A percentile compares a stretch with the other conserved stretches of the same genome.
These are phyloP conservation scores for Tylopilus subfusipes DNA, from an alignment of 768 basidiomycete genomes.

Conservation along the genomic window DNA sequence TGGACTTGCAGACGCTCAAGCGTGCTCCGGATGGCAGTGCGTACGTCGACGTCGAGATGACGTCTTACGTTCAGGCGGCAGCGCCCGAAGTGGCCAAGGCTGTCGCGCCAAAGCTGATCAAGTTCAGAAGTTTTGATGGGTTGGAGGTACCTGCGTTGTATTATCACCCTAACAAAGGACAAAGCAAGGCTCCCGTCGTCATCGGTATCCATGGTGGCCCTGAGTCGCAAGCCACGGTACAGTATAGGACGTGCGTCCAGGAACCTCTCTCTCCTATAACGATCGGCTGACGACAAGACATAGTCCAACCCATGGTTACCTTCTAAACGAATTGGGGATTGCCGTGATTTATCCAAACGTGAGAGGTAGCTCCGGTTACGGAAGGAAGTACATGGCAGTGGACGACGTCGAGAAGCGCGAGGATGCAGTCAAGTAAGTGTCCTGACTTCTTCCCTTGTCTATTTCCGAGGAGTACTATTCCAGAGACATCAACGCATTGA, in stretches of 20 bases:
- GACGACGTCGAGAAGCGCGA: constrained; percentile 44
- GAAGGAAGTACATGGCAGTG: constrained; percentile 36
- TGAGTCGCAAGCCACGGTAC: constrained; percentile 34
- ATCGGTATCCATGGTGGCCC: constrained; percentile 43
- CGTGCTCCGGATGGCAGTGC: constrained; percentile 21
- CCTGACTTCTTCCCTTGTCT: not conserved
- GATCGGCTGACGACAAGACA: constrained; percentile 2
- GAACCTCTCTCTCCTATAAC: not conserved
- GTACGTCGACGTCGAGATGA: constrained; percentile 29
- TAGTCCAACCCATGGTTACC: constrained; percentile 37
- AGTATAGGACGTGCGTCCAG: constrained; percentile 30
- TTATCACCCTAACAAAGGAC: constrained; percentile 35
- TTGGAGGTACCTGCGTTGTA: constrained; percentile 41
- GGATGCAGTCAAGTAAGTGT: constrained; percentile 38
- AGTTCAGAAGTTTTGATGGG: constrained; percentile 41
- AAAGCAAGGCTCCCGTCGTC: constrained; percentile 30
- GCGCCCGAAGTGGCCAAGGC: constrained; percentile 27
- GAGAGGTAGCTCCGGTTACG: constrained; percentile 41
- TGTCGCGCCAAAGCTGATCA: constrained; percentile 33
- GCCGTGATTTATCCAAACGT: constrained; percentile 44
- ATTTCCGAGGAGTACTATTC: not conserved
- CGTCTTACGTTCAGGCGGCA: constrained; percentile 33
- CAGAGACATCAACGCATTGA: constrained; percentile 38
- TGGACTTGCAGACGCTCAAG: constrained; percentile 30
- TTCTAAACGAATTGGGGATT: constrained; percentile 40